Evolutionary conservation across 1,139 yeast genomes (phyloP).

Genomic region (Candida albicans): DNA sequence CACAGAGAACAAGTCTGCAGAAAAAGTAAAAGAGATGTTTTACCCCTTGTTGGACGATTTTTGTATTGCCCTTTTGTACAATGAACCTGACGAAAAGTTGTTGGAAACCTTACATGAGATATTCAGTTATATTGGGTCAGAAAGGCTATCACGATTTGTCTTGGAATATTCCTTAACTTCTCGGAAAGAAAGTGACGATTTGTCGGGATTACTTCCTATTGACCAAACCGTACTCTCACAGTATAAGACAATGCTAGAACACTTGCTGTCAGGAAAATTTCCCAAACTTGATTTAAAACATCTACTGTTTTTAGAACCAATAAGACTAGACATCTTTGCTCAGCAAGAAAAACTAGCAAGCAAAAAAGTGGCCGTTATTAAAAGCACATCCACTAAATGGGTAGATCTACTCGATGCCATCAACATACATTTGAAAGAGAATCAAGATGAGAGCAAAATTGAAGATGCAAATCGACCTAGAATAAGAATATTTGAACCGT

Average conservation of each 20-base stretch:
- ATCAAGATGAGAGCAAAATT: conserved; percentile 31
- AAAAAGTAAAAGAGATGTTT: conserved; percentile 26
- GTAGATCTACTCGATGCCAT: conserved; percentile 30
- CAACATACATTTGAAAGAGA: conserved; percentile 28
- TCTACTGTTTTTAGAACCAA: conserved; percentile 27
- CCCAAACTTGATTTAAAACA: background rate
- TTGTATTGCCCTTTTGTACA: conserved; percentile 54
- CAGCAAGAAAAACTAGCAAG: conserved; percentile 17
- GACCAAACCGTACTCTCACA: conserved; percentile 11
- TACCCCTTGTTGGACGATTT: conserved; percentile 57
- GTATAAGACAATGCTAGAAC: background rate
- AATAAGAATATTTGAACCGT: conserved; percentile 47
- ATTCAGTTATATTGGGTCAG: conserved; percentile 46
- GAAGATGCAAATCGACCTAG: conserved; percentile 38
- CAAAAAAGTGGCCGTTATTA: conserved; percentile 15
- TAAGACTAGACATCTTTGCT: conserved; percentile 28
- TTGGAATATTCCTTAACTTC: conserved; percentile 63
- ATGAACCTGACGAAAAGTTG: conserved; percentile 61
- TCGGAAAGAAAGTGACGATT: conserved; percentile 45
- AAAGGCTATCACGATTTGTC: conserved; percentile 57
- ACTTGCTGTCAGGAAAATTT: background rate
- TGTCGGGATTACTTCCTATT: conserved; percentile 38
- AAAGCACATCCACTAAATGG: conserved; percentile 14
- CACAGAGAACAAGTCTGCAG: conserved; percentile 7
- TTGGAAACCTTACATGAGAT: conserved; percentile 50